Conservation (phyloP, 176 grass and related monocot species). For the Musa beccarii region DNA sequence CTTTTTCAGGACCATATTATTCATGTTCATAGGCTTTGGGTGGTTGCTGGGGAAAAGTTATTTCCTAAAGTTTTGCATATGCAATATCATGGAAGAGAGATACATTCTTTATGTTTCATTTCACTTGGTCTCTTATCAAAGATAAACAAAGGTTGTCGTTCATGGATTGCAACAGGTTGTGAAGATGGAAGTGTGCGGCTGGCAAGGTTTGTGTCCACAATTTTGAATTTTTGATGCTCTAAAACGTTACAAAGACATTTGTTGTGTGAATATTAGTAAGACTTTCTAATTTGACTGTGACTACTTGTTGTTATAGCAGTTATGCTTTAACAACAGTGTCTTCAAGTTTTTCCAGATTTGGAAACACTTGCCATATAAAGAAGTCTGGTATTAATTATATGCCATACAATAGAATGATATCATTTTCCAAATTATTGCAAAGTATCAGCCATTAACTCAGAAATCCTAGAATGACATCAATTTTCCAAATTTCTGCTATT, state of each 20-base stretch:
- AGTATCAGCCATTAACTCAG: too few species aligned
- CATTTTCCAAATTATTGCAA: too few species aligned
- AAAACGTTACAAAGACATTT: not conserved
- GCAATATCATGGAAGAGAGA: constrained; percentile 92
- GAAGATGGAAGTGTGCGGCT: constrained; percentile 91
- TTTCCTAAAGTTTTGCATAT: constrained; percentile 68
- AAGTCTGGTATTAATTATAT: not conserved
- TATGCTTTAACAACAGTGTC: not conserved
- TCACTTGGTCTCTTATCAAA: constrained; percentile 36
- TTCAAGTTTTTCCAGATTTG: not conserved
- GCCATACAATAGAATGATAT: not conserved
- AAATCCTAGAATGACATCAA: too few species aligned
- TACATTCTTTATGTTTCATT: constrained; percentile 77
- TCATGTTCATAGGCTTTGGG: constrained; percentile 69
- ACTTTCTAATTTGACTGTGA: not conserved
- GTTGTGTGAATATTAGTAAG: too few species aligned
- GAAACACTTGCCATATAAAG: not conserved
- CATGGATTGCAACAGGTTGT: constrained; percentile 73
- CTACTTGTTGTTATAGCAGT: not conserved
- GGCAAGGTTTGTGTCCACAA: constrained; percentile 42
- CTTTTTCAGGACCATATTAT: constrained; percentile 63
- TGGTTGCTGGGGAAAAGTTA: constrained; percentile 40
- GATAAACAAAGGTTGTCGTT: constrained; percentile 18
- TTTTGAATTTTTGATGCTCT: not conserved
- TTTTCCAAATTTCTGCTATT: too few species aligned